These are phyloP conservation scores for Salix purpurea DNA, from an alignment of 345 rosid species.

Conservation along the genomic window DNA sequence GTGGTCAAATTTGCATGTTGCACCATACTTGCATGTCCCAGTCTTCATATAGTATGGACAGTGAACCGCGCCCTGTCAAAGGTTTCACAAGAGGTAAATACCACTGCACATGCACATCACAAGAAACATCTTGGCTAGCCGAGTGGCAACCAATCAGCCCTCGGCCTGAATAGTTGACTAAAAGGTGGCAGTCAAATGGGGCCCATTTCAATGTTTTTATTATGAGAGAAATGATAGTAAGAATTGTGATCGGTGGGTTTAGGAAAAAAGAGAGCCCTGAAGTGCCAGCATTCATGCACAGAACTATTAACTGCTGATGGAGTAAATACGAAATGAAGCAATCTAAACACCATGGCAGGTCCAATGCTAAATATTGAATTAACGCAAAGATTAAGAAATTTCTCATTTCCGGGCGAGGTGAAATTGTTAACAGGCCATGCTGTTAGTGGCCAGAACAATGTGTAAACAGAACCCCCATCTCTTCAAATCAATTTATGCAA, in stretches of 20 bases:
- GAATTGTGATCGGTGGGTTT: neutral
- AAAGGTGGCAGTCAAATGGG: neutral
- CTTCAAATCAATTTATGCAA: neutral
- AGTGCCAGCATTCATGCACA: neutral
- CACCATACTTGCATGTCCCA: slow-evolving; percentile 81
- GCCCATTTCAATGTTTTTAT: neutral
- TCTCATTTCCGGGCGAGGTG: neutral
- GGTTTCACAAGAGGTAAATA: slow-evolving; percentile 4
- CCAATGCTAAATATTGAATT: neutral
- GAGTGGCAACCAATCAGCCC: neutral
- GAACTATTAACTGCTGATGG: neutral
- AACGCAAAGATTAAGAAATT: neutral
- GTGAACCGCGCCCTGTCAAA: slow-evolving; percentile 57
- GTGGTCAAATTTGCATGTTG: slow-evolving; percentile 85
- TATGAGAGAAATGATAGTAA: neutral
- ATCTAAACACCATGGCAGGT: too few relatives aligned
- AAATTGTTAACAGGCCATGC: neutral
- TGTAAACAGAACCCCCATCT: neutral
- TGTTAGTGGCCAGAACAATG: neutral
- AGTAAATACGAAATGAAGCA: neutral
- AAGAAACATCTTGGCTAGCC: neutral
- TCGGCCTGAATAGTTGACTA: neutral
- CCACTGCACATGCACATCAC: neutral
- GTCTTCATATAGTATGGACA: slow-evolving; percentile 97
- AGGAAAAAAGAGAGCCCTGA: neutral